phyloP scores from a whole-genome alignment of 768 basidiomycete genomes.

The Cubamyces lactineus region DNA sequence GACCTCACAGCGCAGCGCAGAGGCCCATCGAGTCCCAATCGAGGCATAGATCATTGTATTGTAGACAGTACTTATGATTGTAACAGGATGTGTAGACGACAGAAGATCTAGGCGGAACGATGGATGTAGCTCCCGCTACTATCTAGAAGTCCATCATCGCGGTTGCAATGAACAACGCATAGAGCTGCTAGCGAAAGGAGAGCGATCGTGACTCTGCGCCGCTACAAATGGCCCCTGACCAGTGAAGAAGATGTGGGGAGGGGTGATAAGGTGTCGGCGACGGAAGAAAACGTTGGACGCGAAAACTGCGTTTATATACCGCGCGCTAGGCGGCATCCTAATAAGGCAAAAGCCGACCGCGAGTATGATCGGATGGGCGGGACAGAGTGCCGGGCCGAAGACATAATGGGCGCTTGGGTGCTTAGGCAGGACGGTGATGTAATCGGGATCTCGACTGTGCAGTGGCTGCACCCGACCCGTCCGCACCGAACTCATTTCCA shows the following conservation, averaged over 20 bases:
- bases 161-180: constrained; percentile 31
- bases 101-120: background rate
- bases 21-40: too few species aligned
- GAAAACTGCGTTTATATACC: constrained; percentile 19
- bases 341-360: constrained; percentile 8
- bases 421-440: constrained; percentile 15
- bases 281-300: background rate
- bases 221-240: constrained; percentile 35
- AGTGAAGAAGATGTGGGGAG: constrained; percentile 28
- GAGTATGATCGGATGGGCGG: background rate
- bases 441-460: constrained; percentile 4
- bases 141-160: constrained; percentile 45
- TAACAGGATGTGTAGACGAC: background rate
- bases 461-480: background rate
- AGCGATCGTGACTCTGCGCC: constrained; percentile 32
- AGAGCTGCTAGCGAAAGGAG: constrained; percentile 44
- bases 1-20: too few species aligned
- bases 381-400: background rate
- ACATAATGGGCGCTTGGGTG: background rate
- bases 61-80: background rate
- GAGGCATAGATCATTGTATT: background rate
- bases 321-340: background rate
- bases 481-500: constrained; percentile 1
- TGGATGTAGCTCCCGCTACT: constrained; percentile 41
- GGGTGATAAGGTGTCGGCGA: constrained; percentile 41